Evolutionary conservation across 1,139 yeast genomes (phyloP).

Genomic region (Pichia sp.): DNA sequence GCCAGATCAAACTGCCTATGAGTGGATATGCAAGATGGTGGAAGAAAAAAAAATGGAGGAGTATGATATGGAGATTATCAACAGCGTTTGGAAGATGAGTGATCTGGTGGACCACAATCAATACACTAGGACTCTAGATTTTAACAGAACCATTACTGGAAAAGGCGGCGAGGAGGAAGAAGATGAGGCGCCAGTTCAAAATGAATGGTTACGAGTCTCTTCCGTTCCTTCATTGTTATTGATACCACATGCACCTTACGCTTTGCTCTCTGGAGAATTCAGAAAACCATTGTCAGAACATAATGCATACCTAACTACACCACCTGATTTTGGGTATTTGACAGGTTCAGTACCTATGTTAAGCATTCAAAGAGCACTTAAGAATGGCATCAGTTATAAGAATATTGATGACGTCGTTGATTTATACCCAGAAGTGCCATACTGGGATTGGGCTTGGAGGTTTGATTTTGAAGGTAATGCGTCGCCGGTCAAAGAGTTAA

Average conservation of each 20-base stretch:
- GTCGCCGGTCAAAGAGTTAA: slow-evolving; percentile 4
- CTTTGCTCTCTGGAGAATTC: slow-evolving; percentile 48
- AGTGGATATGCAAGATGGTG: slow-evolving; percentile 33
- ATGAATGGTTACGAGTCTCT: slow-evolving; percentile 8
- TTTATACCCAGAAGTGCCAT: slow-evolving; percentile 20
- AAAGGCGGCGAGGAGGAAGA: background rate
- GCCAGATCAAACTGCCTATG: slow-evolving; percentile 35
- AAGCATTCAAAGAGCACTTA: slow-evolving; percentile 7
- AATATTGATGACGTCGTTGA: slow-evolving; percentile 15
- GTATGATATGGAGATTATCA: slow-evolving; percentile 50
- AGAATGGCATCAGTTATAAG: slow-evolving; percentile 5
- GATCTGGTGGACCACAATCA: slow-evolving; percentile 9
- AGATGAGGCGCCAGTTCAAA: background rate
- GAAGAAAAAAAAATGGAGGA: slow-evolving; percentile 32
- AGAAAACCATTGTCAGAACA: slow-evolving; percentile 30
- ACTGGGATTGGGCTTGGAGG: slow-evolving; percentile 29
- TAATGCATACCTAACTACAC: slow-evolving; percentile 24
- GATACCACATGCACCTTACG: slow-evolving; percentile 45
- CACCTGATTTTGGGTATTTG: slow-evolving; percentile 24
- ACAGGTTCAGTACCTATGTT: slow-evolving; percentile 10
- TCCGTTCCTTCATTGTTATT: slow-evolving; percentile 34
- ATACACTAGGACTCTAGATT: background rate
- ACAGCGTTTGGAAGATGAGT: slow-evolving; percentile 33
- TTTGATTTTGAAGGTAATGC: slow-evolving; percentile 10
- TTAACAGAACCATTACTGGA: background rate